These are phyloP conservation scores for Candida andamanensis DNA, from an alignment of 805 yeast species.

Conservation along the genomic window DNA sequence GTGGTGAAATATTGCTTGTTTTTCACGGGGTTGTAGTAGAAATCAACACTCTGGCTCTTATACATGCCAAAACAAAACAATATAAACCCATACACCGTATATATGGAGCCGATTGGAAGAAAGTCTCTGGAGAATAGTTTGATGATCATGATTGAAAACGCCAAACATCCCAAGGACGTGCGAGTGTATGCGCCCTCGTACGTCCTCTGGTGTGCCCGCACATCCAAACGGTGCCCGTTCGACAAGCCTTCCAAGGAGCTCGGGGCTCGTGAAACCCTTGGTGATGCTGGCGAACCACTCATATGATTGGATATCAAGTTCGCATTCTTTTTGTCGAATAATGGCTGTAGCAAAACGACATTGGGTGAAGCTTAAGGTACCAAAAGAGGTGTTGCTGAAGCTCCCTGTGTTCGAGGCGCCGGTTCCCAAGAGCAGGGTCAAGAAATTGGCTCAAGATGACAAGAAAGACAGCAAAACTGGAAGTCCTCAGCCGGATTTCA, in stretches of 20 bases:
- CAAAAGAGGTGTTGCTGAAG: slow-evolving; percentile 23
- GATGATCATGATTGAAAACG: slow-evolving; percentile 60
- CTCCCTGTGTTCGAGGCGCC: slow-evolving; percentile 33
- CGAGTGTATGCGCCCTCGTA: slow-evolving; percentile 81
- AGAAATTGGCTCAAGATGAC: slow-evolving; percentile 29
- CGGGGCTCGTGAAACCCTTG: slow-evolving; percentile 19
- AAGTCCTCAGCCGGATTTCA: slow-evolving; percentile 24
- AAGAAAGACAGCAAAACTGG: slow-evolving; percentile 21
- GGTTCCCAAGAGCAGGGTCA: slow-evolving; percentile 25
- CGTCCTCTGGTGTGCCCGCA: slow-evolving; percentile 72
- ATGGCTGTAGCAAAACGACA: slow-evolving; percentile 33
- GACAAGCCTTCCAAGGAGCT: slow-evolving; percentile 35
- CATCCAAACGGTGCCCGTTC: slow-evolving; percentile 41
- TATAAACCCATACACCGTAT: slow-evolving; percentile 53
- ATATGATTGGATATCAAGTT: background rate
- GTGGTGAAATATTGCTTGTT: slow-evolving; percentile 48
- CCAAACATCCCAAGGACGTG: slow-evolving; percentile 62
- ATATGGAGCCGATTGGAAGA: slow-evolving; percentile 61
- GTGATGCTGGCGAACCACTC: slow-evolving; percentile 1
- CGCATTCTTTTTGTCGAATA: background rate
- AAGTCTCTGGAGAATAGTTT: slow-evolving; percentile 62
- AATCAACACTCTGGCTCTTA: slow-evolving; percentile 30
- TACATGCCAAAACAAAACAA: slow-evolving; percentile 36
- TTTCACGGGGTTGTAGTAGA: slow-evolving; percentile 32
- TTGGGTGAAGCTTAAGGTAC: slow-evolving; percentile 29